phyloP scores from a whole-genome alignment of 768 basidiomycete species.

The Leccinellum albellum region DNA sequence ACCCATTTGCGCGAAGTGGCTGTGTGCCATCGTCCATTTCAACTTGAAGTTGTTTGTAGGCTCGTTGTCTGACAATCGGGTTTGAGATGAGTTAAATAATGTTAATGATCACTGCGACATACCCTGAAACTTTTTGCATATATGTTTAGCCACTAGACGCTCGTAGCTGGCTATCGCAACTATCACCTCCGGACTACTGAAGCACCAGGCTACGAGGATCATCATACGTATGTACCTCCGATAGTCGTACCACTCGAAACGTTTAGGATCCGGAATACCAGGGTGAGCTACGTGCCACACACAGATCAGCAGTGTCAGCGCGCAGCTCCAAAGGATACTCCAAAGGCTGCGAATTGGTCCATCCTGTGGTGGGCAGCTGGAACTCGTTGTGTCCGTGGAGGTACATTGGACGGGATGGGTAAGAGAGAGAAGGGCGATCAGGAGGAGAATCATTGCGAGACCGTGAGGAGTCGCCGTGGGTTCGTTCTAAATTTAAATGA shows the following conservation, averaged over 20 bases:
- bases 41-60: background rate
- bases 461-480: background rate
- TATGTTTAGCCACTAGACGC: background rate
- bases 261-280: background rate
- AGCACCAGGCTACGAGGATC: background rate
- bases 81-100: background rate
- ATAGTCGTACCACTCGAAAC: too few species aligned
- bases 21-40: background rate
- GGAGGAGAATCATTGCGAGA: background rate
- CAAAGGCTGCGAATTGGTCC: background rate
- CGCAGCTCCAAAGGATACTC: background rate
- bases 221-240: background rate
- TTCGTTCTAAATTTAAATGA: too few species aligned
- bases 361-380: background rate
- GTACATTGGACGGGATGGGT: background rate
- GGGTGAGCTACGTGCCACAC: background rate
- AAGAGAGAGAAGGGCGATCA: background rate
- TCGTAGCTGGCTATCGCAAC: background rate
- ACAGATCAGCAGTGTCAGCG: background rate
- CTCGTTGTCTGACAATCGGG: background rate
- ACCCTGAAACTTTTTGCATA: background rate
- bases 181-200: background rate
- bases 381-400: background rate
- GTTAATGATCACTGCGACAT: background rate
- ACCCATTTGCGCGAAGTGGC: background rate